Evolutionary conservation across 192 early-diverging fungal genomes (phyloP), one percentile per base, ranked within the genome.

Genomic region (Tieghemiomyces parasiticus): DNA sequence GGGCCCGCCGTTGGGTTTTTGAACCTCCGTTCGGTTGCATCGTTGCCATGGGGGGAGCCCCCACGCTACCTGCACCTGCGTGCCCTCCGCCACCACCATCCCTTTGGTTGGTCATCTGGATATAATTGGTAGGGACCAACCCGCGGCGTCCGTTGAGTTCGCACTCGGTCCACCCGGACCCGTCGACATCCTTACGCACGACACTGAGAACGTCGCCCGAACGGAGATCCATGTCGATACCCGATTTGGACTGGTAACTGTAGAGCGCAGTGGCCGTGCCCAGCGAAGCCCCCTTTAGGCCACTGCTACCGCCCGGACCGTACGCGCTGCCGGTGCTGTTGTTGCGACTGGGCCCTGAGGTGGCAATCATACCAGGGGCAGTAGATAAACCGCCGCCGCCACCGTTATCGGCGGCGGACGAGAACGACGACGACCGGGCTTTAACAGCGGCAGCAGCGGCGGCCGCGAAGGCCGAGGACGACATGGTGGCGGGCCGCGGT

Each of bases 111-210:
- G 59, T 47, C 67, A 68, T 60, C 33, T 68, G 60, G 51, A 72
- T 54, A 34, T 72, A 72, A 10, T 64, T 58, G 0, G 71, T 66
- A 1, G 71, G 71, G 50, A 68, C 71, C 60, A 72, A 48, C 19
- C 71, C 71, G 60, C 61, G 64, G 34, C 62, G 53, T 12, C 64
- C 64, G 53, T 38, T 63, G 33, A 64, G 45, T 8, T 46, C 45
- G 42, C 52, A 61, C 31, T 61, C 60, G 35, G 63, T 66, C 71
- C 71, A 72, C 34, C 71, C 71, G 38, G 62, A 58, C 22, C 62
- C 62, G 31, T 66, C 71, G 45, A 30, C 56, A 22, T 72, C 70
- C 4, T 61, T 49, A 25, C 46, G 66, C 0, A 68, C 53, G 8
- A 72, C 58, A 0, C 59, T 56, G 60, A 68, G 66, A 2, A 51